phyloP scores from a whole-genome alignment of 2,329 filamentous ascomycete species.

The Colletotrichum echinochloae region DNA sequence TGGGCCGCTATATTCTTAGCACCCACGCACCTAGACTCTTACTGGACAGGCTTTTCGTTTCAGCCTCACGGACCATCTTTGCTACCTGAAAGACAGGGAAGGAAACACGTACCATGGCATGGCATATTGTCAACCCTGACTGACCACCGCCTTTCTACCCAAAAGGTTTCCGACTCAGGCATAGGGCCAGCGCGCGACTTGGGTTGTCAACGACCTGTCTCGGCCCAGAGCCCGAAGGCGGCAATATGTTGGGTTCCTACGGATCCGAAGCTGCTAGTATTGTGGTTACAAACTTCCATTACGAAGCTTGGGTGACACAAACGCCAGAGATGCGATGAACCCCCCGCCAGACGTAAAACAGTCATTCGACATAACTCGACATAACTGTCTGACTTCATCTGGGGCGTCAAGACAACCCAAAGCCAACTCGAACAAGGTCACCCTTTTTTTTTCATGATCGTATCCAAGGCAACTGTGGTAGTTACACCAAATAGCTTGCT shows the following conservation, averaged over 20 bases:
- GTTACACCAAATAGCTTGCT: neutral
- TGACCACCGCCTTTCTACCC: neutral
- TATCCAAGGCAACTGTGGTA: neutral
- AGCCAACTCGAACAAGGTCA: neutral
- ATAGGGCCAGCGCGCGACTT: neutral
- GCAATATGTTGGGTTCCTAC: neutral
- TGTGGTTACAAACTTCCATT: neutral
- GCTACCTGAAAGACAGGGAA: constrained; percentile 9
- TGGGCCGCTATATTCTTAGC: constrained; percentile 30
- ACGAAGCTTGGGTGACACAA: constrained; percentile 2
- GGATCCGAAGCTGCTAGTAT: neutral
- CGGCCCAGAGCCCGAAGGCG: neutral
- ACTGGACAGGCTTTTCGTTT: constrained; percentile 21
- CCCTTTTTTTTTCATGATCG: neutral
- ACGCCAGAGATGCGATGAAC: constrained; percentile 29
- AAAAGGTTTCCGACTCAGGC: neutral
- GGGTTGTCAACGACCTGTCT: neutral
- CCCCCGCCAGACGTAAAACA: neutral
- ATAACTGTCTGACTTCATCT: neutral
- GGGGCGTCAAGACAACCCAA: neutral
- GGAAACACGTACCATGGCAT: neutral
- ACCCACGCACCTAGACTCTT: constrained; percentile 18
- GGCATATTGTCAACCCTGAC: neutral
- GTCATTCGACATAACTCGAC: too few species aligned
- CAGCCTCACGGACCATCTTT: constrained; percentile 37